Base-by-base conservation (phyloP, 1,139 yeast species). In the Yamadazyma mexicana region DNA sequence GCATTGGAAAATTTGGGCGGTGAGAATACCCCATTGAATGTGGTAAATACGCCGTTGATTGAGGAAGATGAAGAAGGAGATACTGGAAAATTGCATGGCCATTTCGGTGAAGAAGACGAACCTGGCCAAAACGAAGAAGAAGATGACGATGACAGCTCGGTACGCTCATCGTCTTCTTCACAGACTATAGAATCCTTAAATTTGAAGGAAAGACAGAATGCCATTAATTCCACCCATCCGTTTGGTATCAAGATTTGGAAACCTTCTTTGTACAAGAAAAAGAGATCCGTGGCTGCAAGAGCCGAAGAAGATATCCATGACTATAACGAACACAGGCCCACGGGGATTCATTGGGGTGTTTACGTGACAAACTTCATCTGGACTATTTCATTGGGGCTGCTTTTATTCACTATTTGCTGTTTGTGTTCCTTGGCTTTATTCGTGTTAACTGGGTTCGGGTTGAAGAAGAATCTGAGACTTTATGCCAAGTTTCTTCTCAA, bases 211-310 rank as follows among this genome's bases (percentile, higher is more conserved):
- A 81, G 98, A 49, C 98, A 92, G 62, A 89, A 87, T 50, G 98
- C 98, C 3, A 94, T 92, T 59, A 92, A 92, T 56, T 83, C 87
- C 40, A 89, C 98, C 1, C 98, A 94, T 66, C 98, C 98, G 0
- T 92, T 92, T 58, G 98, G 98, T 73, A 89, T 92, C 39, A 85
- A 96, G 60, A 87, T 92, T 52, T 92, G 98, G 98, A 92, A 92
- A 57, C 98, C 98, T 1, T 96, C 98, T 2, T 73, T 92, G 44
- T 92, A 92, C 63, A 92, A 94, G 58, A 92, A 92, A 61, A 78
- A 79, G 46, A 80, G 99, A 53, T 87, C 97, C 1, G 98, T 92
- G 27, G 95, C 95, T 49, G 73, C 83, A 26, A 82, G 89, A 42
- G 98, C 98, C 1, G 95, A 88, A 43, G 88, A 87, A 47, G 99